Evolutionary conservation across 2,329 filamentous ascomycete species (phyloP).

Genomic region (Cordyceps pruinosa): DNA sequence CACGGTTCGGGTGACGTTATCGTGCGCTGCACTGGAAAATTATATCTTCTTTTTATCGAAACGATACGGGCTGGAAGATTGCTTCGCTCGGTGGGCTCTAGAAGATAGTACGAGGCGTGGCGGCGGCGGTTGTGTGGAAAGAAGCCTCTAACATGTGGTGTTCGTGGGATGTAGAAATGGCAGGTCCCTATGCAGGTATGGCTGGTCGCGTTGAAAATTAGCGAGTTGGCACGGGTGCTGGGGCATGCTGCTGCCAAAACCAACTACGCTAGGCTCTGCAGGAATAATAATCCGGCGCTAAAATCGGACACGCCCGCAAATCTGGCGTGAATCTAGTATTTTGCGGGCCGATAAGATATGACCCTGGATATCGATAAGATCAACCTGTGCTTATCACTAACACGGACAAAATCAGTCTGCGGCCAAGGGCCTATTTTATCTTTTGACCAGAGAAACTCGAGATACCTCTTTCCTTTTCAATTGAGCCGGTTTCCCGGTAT

Average conservation of each 20-base stretch:
- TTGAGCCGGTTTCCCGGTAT: too few species aligned
- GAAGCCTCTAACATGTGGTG: not conserved
- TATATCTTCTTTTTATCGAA: not conserved
- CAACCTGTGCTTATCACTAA: not conserved
- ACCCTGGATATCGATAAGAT: conserved; percentile 1
- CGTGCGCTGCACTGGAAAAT: conserved; percentile 9
- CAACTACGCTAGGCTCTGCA: conserved; percentile 33
- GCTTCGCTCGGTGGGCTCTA: conserved; percentile 16
- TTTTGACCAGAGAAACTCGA: not conserved
- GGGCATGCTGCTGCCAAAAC: conserved; percentile 35
- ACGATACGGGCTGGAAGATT: not conserved
- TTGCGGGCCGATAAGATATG: not conserved
- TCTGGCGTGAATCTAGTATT: conserved; percentile 5
- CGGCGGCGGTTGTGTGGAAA: conserved; percentile 8
- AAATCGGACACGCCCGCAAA: conserved; percentile 5
- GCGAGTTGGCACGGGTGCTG: conserved; percentile 29
- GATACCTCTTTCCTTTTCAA: not conserved
- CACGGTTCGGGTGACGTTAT: not conserved
- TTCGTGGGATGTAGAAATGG: conserved; percentile 7
- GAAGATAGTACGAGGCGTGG: not conserved
- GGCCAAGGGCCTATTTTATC: not conserved
- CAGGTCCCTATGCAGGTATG: conserved; percentile 7
- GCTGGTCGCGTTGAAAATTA: conserved; percentile 33
- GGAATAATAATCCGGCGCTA: conserved; percentile 28
- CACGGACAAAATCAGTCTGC: not conserved